Evolutionary conservation across 768 basidiomycete genomes (phyloP).

Genomic region (Phallus indusiatus): DNA sequence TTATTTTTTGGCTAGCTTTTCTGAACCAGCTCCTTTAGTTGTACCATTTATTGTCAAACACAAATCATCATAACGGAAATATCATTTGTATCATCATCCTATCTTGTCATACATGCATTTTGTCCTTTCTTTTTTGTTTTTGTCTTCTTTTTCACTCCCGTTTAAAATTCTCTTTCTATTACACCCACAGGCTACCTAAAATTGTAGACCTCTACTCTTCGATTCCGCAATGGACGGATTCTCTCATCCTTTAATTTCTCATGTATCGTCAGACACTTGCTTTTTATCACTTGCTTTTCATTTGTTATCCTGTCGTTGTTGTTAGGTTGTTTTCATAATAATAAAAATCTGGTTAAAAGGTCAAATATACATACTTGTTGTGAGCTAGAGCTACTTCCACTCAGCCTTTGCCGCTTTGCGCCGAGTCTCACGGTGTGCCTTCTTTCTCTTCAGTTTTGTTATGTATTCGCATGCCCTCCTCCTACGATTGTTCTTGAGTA

Average conservation of each 20-base stretch:
- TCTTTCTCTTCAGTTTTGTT: neutral
- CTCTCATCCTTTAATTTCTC: neutral
- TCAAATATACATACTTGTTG: too few species aligned
- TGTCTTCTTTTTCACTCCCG: neutral
- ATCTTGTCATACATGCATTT: neutral
- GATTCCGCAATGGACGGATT: neutral
- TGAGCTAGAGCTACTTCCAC: too few species aligned
- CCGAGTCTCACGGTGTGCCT: neutral
- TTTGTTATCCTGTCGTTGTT: neutral
- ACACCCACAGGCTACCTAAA: neutral
- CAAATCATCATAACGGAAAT: neutral
- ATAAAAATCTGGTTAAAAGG: neutral
- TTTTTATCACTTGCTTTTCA: neutral
- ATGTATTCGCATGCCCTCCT: constrained; percentile 67
- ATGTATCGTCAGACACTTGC: neutral
- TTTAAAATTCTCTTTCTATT: neutral
- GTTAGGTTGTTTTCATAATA: neutral
- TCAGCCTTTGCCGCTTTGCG: neutral
- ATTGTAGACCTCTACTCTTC: neutral
- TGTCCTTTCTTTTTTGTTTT: neutral
- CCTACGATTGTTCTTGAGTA: constrained; percentile 85
- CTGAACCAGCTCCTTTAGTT: neutral
- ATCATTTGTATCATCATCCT: neutral
- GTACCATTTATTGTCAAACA: neutral
- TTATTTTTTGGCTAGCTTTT: neutral